Evolutionary conservation across 352 stramenopile species (phyloP).

Genomic region (Phytophthora crassamura): DNA sequence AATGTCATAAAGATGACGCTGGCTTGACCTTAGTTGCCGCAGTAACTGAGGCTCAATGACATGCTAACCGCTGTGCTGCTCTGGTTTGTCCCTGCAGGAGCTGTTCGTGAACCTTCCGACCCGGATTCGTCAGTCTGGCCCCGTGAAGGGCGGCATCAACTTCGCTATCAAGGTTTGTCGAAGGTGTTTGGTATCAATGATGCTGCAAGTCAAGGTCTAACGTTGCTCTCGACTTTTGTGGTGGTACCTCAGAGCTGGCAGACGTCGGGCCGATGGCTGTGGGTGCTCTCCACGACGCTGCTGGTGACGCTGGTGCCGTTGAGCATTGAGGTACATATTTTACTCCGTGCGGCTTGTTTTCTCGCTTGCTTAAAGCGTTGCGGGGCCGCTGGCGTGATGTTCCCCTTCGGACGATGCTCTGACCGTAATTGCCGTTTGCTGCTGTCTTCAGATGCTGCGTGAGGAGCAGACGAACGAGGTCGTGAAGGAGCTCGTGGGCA

Average conservation of each 20-base stretch:
- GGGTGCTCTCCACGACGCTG: constrained; percentile 84
- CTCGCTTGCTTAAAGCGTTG: not conserved
- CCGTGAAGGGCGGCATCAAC: constrained; percentile 64
- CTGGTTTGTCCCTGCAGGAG: constrained; percentile 40
- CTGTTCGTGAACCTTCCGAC: constrained; percentile 77
- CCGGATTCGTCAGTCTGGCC: constrained; percentile 68
- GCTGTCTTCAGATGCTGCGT: constrained; percentile 59
- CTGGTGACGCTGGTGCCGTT: constrained; percentile 86
- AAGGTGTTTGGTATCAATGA: not conserved
- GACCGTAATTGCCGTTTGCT: constrained; percentile 13
- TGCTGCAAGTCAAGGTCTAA: constrained; percentile 13
- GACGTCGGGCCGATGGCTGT: constrained; percentile 74
- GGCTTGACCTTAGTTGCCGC: not conserved
- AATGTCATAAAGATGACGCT: not conserved
- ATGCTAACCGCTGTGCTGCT: constrained; percentile 16
- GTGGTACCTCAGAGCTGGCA: constrained; percentile 50
- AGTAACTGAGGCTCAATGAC: not conserved
- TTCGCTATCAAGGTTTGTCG: constrained; percentile 56
- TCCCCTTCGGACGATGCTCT: not conserved
- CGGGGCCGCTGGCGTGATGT: not conserved
- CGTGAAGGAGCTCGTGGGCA: constrained; percentile 81
- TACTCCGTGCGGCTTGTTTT: not conserved
- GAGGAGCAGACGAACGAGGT: constrained; percentile 88
- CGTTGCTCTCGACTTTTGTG: constrained; percentile 8
- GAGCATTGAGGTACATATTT: constrained; percentile 76